A percentile compares a stretch with the other conserved stretches of the same genome.
Evolutionary conservation across 176 grass and related monocot genomes (phyloP).

Genomic region (Juncus inflexus): DNA sequence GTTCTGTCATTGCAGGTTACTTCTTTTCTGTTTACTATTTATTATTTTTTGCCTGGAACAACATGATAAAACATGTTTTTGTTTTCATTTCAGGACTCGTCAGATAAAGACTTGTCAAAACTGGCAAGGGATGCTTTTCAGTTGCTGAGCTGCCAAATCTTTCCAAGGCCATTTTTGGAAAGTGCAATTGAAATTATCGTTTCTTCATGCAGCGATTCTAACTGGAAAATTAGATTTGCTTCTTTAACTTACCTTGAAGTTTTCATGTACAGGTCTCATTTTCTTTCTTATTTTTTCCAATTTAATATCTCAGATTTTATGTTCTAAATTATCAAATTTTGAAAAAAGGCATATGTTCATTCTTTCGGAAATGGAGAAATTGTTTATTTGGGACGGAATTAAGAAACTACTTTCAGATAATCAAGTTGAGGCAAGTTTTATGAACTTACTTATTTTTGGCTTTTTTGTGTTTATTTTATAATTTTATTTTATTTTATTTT

Average conservation of each 20-base stretch:
- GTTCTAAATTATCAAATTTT: background rate
- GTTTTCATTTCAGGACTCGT: constrained; percentile 61
- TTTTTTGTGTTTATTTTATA: constrained; percentile 18
- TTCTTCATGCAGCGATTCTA: constrained; percentile 72
- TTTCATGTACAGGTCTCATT: constrained; percentile 79
- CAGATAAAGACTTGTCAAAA: constrained; percentile 83
- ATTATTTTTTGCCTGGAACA: background rate
- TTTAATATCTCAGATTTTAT: no score
- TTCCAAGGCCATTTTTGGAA: constrained; percentile 71
- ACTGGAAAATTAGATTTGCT: constrained; percentile 88
- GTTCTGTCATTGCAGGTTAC: constrained; percentile 88
- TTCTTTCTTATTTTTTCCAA: background rate
- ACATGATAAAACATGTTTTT: constrained; percentile 3
- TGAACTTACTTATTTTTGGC: background rate
- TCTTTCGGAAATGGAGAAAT: constrained; percentile 64
- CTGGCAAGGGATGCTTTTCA: constrained; percentile 84
- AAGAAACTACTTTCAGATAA: constrained; percentile 86
- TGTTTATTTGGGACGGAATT: constrained; percentile 69
- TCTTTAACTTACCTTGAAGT: constrained; percentile 59
- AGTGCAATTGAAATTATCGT: constrained; percentile 58
- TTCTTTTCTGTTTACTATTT: background rate
- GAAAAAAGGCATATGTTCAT: constrained; percentile 71
- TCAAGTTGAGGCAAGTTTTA: constrained; percentile 94
- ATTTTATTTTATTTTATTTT: background rate
- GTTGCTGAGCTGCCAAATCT: constrained; percentile 72